Conservation (phyloP, 2,329 filamentous ascomycete genomes). For the Aspergillus pseudoglaucus region DNA sequence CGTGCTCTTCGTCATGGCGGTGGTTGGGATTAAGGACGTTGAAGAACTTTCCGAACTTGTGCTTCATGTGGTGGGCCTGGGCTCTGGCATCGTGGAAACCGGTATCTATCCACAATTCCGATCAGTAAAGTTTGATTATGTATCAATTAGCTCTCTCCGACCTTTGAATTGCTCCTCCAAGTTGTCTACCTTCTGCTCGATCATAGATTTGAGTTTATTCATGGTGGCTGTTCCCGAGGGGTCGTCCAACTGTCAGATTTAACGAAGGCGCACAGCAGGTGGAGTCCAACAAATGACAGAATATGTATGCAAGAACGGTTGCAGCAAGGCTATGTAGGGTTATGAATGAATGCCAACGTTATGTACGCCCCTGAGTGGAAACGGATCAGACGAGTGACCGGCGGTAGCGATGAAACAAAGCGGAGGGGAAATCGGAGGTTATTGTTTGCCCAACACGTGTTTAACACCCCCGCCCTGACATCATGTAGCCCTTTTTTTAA, state of each 20-base stretch:
- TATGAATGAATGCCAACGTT: not conserved
- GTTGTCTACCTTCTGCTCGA: conserved; percentile 13
- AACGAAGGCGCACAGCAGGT: not conserved
- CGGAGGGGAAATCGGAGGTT: not conserved
- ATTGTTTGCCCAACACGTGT: not conserved
- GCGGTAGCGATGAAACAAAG: not conserved
- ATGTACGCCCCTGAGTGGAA: not conserved
- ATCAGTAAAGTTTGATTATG: not conserved
- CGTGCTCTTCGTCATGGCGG: conserved; percentile 89
- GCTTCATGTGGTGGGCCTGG: conserved; percentile 52
- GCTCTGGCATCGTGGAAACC: conserved; percentile 41
- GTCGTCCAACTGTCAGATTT: not conserved
- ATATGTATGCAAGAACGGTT: not conserved
- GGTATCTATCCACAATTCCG: conserved; percentile 19
- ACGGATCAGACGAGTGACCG: not conserved
- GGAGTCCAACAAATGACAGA: not conserved
- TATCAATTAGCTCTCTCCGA: conserved; percentile 1
- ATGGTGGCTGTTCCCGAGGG: conserved; percentile 10
- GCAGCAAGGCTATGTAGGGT: no score
- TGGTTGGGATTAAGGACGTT: conserved; percentile 78
- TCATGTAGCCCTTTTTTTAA: not conserved
- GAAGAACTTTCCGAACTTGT: conserved; percentile 58
- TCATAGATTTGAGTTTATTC: conserved; percentile 21
- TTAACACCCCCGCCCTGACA: not conserved
- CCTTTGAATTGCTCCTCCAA: conserved; percentile 24